Conservation (phyloP, 2,329 filamentous ascomycete species). For the Aspergillus niger region DNA sequence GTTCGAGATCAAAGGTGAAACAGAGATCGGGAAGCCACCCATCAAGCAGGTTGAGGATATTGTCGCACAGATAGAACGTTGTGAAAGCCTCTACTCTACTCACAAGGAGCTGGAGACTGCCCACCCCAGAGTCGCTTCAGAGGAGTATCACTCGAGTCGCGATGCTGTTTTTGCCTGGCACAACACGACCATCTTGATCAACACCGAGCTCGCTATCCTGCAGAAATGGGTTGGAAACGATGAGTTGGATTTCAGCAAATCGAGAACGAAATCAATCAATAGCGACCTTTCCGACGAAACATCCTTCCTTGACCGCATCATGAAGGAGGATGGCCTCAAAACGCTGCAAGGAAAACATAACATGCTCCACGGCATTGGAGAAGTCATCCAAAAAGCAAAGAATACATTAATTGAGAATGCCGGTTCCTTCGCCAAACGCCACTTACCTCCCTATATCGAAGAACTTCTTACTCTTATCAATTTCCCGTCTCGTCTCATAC, state of each 20-base stretch:
- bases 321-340: constrained; percentile 94
- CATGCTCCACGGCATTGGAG: constrained; percentile 80
- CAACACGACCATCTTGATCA: constrained; percentile 95
- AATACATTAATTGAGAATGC: constrained; percentile 85
- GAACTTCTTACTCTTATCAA: constrained; percentile 95
- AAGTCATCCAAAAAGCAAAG: constrained; percentile 91
- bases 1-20: constrained; percentile 92
- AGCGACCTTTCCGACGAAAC: constrained; percentile 82
- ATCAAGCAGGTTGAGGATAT: constrained; percentile 87
- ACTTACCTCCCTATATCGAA: constrained; percentile 94
- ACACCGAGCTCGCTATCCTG: constrained; percentile 85
- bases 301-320: constrained; percentile 87
- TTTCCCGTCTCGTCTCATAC: constrained; percentile 91
- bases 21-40: constrained; percentile 84
- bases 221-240: constrained; percentile 97
- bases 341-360: constrained; percentile 81
- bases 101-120: constrained; percentile 71
- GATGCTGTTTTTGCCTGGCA: constrained; percentile 93
- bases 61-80: constrained; percentile 85
- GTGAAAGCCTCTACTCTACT: constrained; percentile 82
- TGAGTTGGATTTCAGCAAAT: constrained; percentile 84
- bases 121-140: constrained; percentile 75
- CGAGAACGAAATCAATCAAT: constrained; percentile 67
- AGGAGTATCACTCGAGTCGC: constrained; percentile 76
- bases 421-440: constrained; percentile 78